Conservation (phyloP, 2,329 filamentous ascomycete species). For the Diaporthe batatas region DNA sequence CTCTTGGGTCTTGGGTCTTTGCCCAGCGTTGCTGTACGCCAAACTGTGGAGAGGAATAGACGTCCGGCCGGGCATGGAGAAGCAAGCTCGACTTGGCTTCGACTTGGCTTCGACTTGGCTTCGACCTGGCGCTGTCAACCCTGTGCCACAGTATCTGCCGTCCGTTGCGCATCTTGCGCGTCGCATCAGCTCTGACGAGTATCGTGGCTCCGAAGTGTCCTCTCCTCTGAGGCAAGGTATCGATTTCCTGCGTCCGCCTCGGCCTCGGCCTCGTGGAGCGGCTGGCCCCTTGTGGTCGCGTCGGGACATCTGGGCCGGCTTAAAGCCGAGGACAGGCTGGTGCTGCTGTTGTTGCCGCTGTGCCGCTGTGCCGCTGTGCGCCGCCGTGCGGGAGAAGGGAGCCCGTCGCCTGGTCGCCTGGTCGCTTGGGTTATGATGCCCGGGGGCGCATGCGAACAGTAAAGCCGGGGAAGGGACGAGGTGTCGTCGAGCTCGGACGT, state of each 20-base stretch:
- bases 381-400: slow-evolving; percentile 13
- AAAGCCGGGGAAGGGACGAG: slow-evolving; percentile 31
- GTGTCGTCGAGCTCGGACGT: slow-evolving; percentile 27
- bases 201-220: not conserved
- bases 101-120: not conserved
- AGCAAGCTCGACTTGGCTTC: not conserved
- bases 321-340: not conserved
- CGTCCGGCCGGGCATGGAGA: not conserved
- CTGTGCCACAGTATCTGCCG: not conserved
- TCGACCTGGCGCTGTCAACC: slow-evolving; percentile 5
- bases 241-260: not conserved
- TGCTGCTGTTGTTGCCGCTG: not conserved
- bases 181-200: slow-evolving; percentile 3
- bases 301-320: not conserved
- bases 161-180: not conserved
- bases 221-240: not conserved
- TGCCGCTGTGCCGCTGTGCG: no score
- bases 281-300: not conserved
- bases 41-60: not conserved
- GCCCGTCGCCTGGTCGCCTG: not conserved
- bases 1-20: slow-evolving; percentile 6
- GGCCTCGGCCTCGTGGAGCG: no score
- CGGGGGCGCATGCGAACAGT: not conserved
- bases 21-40: not conserved
- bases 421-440: not conserved